Conservation (phyloP, 306 rosid species). For the Begonia masoniana region DNA sequence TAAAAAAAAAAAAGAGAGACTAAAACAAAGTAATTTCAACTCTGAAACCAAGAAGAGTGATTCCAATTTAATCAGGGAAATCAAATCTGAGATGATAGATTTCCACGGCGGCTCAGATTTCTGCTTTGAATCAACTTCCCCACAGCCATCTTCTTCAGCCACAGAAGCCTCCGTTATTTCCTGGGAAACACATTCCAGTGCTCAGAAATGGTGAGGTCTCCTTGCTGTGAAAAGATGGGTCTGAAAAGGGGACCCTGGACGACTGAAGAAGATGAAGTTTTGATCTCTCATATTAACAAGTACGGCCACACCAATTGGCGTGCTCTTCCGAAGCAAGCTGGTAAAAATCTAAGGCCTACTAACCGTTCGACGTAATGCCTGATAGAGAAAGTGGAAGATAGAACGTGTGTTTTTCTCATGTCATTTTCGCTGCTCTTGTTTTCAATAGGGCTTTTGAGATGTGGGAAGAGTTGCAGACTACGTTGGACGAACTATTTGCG, state of each 20-base stretch:
- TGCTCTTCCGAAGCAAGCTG: slow-evolving; percentile 93
- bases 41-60: background rate
- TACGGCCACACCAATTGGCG: slow-evolving; percentile 92
- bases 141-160: slow-evolving; percentile 24
- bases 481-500: slow-evolving; percentile 76
- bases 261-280: slow-evolving; percentile 65
- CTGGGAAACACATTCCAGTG: slow-evolving; percentile 5
- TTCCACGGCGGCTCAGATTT: too few species aligned
- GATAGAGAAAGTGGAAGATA: too few species aligned
- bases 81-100: too few species aligned
- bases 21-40: slow-evolving; percentile 4
- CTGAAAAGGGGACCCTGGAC: slow-evolving; percentile 92
- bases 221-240: slow-evolving; percentile 95
- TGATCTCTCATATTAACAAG: slow-evolving; percentile 37
- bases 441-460: slow-evolving; percentile 56
- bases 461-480: slow-evolving; percentile 93
- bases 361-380: too few species aligned
- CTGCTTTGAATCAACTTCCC: slow-evolving; percentile 10
- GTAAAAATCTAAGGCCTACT: slow-evolving; percentile 15
- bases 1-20: too few species aligned
- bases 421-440: background rate
- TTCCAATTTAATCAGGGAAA: too few species aligned
- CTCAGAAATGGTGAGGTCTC: slow-evolving; percentile 76
- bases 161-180: slow-evolving; percentile 10
- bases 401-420: too few species aligned